phyloP scores from a whole-genome alignment of 2,329 filamentous ascomycete genomes.

The Colletotrichum godetiae region DNA sequence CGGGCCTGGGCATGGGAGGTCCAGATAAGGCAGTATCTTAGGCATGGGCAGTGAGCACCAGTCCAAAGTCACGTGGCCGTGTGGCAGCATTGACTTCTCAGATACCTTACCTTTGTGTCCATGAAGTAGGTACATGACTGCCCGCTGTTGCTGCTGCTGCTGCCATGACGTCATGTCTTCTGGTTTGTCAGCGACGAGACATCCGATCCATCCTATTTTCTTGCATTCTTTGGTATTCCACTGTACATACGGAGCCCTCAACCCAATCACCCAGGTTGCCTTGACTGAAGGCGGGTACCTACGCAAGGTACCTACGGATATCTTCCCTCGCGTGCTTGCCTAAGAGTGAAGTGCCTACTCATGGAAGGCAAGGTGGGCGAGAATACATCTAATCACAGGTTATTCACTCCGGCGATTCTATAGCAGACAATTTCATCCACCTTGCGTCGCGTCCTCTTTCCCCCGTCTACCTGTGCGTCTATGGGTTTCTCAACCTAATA shows the following conservation, averaged over 20 bases:
- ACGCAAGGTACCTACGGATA: too few species aligned
- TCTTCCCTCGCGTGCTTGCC: too few species aligned
- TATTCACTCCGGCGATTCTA: neutral
- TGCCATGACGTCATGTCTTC: slow-evolving; percentile 9
- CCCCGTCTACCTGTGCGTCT: neutral
- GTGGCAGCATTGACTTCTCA: too few species aligned
- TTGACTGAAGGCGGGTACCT: too few species aligned
- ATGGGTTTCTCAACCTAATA: neutral
- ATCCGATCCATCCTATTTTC: neutral
- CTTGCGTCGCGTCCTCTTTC: neutral
- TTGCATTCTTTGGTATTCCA: neutral
- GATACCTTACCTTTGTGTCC: too few species aligned
- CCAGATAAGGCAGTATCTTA: too few species aligned
- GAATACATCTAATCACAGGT: neutral
- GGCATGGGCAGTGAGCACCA: too few species aligned
- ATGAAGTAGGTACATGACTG: too few species aligned
- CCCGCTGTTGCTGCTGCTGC: neutral
- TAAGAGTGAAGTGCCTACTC: neutral
- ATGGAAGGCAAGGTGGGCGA: neutral
- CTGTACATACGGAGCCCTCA: too few species aligned
- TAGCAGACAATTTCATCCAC: neutral
- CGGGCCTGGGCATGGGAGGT: too few species aligned
- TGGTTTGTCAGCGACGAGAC: slow-evolving; percentile 6
- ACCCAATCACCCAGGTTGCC: too few species aligned
- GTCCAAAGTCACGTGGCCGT: too few species aligned